A percentile compares a stretch with the other conserved stretches of the same genome.
These are phyloP conservation scores for Metschnikowia continentalis DNA, from an alignment of 805 yeast genomes.

Conservation along the genomic window DNA sequence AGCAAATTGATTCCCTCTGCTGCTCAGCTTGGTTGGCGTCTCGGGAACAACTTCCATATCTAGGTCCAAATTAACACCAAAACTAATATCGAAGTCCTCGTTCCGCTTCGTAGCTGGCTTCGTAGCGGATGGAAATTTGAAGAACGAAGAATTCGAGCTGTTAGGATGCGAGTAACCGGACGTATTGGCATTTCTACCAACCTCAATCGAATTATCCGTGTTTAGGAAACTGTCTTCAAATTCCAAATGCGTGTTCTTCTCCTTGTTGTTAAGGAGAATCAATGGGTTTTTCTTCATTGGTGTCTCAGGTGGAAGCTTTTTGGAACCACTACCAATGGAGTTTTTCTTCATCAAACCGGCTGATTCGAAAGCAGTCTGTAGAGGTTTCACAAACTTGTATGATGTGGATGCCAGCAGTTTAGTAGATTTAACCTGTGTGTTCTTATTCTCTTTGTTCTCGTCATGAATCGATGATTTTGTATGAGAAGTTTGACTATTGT, in stretches of 20 bases:
- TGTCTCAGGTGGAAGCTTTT: conserved; percentile 41
- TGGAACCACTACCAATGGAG: conserved; percentile 19
- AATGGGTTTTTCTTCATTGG: conserved; percentile 42
- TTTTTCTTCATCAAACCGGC: conserved; percentile 63
- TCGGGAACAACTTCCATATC: conserved; percentile 25
- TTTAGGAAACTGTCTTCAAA: conserved; percentile 13
- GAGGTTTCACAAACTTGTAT: conserved; percentile 72
- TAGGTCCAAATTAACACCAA: conserved; percentile 13
- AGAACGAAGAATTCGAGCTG: conserved; percentile 32
- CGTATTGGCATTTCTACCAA: conserved; percentile 30
- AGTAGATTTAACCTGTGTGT: neutral
- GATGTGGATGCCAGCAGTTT: conserved; percentile 21
- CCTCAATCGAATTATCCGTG: conserved; percentile 30
- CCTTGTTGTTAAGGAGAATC: conserved; percentile 26
- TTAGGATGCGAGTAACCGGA: conserved; percentile 21
- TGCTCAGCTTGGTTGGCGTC: conserved; percentile 34
- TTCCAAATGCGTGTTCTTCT: conserved; percentile 9
- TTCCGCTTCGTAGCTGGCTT: conserved; percentile 17
- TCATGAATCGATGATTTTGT: conserved; percentile 5
- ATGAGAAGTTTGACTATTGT: conserved; percentile 1
- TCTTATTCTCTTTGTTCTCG: conserved; percentile 36
- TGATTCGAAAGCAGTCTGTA: conserved; percentile 78
- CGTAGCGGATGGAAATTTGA: conserved; percentile 24
- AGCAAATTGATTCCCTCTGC: conserved; percentile 13
- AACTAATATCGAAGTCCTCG: conserved; percentile 20